Percentiles rank a stretch among this genome's conserved stretches.
Evolutionary conservation across 2,329 filamentous ascomycete species (phyloP).

Genomic region (Thielaviopsis cerberus): DNA sequence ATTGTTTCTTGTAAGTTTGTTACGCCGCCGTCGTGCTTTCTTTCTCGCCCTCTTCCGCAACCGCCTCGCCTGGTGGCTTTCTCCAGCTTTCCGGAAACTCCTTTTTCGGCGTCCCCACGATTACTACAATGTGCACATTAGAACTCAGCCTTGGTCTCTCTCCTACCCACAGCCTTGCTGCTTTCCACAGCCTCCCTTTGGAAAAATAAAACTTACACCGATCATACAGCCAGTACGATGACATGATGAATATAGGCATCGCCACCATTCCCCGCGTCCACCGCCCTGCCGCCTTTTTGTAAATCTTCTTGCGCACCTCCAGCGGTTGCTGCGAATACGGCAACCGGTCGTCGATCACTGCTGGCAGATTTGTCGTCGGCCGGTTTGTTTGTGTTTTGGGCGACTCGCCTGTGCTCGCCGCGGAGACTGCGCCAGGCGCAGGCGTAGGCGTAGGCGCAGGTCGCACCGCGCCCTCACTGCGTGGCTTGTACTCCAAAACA

Average conservation of each 20-base stretch:
- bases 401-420: background rate
- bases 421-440: background rate
- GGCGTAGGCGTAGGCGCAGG: background rate
- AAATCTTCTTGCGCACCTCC: constrained; percentile 9
- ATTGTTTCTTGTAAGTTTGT: background rate
- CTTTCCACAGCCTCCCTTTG: background rate
- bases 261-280: constrained; percentile 10
- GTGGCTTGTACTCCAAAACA: constrained; percentile 4
- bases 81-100: constrained; percentile 4
- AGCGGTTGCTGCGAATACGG: constrained; percentile 8
- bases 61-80: background rate
- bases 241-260: constrained; percentile 6
- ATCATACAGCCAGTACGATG: constrained; percentile 9
- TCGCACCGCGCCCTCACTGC: background rate
- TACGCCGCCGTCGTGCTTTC: background rate
- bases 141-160: background rate
- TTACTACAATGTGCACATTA: background rate
- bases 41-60: background rate
- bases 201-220: constrained; percentile 1
- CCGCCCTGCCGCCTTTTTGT: constrained; percentile 7
- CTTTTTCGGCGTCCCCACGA: constrained; percentile 2
- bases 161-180: background rate
- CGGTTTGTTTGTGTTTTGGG: background rate
- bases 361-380: background rate
- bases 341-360: background rate